Base-by-base conservation (phyloP, 2,329 filamentous ascomycete genomes). In the Oidium heveae region DNA sequence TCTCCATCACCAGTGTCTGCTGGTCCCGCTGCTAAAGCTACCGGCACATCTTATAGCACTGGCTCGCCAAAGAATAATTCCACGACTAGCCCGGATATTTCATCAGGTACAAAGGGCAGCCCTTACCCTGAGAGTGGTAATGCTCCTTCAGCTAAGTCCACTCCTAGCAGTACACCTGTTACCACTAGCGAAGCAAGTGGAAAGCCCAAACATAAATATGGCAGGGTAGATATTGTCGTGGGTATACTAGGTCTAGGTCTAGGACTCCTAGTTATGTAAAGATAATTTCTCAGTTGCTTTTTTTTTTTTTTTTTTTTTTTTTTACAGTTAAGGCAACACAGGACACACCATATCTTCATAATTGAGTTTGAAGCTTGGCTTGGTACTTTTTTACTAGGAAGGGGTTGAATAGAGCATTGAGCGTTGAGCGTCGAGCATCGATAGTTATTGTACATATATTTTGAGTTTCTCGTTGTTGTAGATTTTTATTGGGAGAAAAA, bases 211-310 rank as follows among this genome's bases (percentile, higher is more conserved):
- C 57, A 59, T 55, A 57, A 59, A 49, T 63, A 63, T 51, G 63
- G 63, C 6, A 33, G 55, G 22, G 32, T 64, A 10, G 63, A 65
- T 50, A 15, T 61, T 10, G 57, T 54, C 1, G 62, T 66, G 13
- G 62, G 64, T 53, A 61, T 47, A 7, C 51, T 66, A 15, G 64
- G 64, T 53, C 61, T 65, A 15, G 63, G 60, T 22, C 57, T 65
- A 16, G 63, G 63, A 33, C 64, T 63, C 57, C 56, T 64, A n/a
- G 59, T 64, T 56, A 64, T 65, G 63, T 65, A 62, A 63, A 50
- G 22, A 28, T 28, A 28, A 16, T 47, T 47, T 43, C 39, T 20
- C 39, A 41, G 13, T 2, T n/a, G n/a, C 13, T 13, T 12, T 2
- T n/a, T n/a, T n/a, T 43, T 15, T 12, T 6, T 6, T 10, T 7